phyloP scores from a whole-genome alignment of 805 yeast species.

The Starmerella davenportii region DNA sequence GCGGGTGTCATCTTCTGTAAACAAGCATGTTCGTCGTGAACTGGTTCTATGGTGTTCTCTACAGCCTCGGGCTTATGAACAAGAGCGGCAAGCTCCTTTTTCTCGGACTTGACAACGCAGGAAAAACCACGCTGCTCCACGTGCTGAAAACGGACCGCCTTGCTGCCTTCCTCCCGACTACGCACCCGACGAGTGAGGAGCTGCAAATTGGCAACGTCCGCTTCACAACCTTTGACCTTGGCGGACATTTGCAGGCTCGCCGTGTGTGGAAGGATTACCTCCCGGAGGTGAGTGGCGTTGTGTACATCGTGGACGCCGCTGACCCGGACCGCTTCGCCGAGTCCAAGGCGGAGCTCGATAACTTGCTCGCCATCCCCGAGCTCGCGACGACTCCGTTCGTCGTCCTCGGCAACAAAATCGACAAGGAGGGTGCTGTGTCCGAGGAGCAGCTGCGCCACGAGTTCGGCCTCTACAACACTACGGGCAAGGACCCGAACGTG shows the following conservation, averaged over 20 bases:
- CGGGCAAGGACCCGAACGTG: constrained; percentile 69
- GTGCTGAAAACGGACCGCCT: constrained; percentile 87
- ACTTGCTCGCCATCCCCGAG: constrained; percentile 82
- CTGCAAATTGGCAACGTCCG: constrained; percentile 89
- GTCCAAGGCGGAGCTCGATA: constrained; percentile 86
- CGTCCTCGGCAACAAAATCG: constrained; percentile 91
- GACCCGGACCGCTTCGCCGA: constrained; percentile 91
- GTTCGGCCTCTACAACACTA: constrained; percentile 69
- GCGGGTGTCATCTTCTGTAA: not conserved
- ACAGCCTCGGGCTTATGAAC: constrained; percentile 71
- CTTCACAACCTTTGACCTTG: constrained; percentile 94
- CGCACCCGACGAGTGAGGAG: constrained; percentile 96
- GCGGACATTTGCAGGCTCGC: constrained; percentile 98
- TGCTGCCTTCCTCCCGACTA: constrained; percentile 93
- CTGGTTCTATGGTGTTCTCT: constrained; percentile 53
- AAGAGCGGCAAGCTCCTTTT: constrained; percentile 92
- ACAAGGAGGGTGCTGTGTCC: constrained; percentile 79
- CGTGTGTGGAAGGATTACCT: constrained; percentile 98
- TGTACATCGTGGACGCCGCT: constrained; percentile 90
- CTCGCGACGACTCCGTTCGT: constrained; percentile 77
- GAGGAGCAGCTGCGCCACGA: constrained; percentile 88
- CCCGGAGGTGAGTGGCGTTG: constrained; percentile 98
- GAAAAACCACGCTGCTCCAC: constrained; percentile 78
- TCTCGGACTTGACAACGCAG: constrained; percentile 94
- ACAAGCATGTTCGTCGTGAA: constrained; percentile 29